Conservation (phyloP, 306 rosid species). For the Vigna reflexopilosa region DNA sequence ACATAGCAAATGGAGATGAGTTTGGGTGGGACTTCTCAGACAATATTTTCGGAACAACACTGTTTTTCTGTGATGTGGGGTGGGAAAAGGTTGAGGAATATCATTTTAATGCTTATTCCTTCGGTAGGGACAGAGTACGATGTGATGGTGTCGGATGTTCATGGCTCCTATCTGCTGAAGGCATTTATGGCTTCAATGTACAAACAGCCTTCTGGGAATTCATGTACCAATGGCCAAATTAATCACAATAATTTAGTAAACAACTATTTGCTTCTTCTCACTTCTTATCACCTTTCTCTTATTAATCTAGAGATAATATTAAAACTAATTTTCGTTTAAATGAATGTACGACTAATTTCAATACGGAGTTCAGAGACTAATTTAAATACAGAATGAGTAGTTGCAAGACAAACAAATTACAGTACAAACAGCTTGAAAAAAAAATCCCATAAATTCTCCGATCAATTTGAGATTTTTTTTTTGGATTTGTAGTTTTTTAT, state of each 20-base stretch:
- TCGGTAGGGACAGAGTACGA: constrained; percentile 42
- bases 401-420: no score
- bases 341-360: no score
- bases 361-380: no score
- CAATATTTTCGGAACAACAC: constrained; percentile 42
- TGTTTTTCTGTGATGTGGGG: constrained; percentile 54
- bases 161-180: constrained; percentile 52
- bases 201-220: constrained; percentile 53
- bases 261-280: no score
- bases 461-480: no score
- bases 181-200: constrained; percentile 49
- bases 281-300: no score
- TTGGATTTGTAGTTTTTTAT: no score
- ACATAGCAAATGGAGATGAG: constrained; percentile 40
- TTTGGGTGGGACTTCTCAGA: constrained; percentile 51
- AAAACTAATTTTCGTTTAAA: no score
- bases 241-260: not conserved
- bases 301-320: no score
- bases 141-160: constrained; percentile 52
- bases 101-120: constrained; percentile 46
- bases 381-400: no score
- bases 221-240: constrained; percentile 47
- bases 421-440: no score
- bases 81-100: constrained; percentile 45
- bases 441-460: no score